Conservation (phyloP, 805 yeast species). For the Schizosaccharomyces octosporus region DNA sequence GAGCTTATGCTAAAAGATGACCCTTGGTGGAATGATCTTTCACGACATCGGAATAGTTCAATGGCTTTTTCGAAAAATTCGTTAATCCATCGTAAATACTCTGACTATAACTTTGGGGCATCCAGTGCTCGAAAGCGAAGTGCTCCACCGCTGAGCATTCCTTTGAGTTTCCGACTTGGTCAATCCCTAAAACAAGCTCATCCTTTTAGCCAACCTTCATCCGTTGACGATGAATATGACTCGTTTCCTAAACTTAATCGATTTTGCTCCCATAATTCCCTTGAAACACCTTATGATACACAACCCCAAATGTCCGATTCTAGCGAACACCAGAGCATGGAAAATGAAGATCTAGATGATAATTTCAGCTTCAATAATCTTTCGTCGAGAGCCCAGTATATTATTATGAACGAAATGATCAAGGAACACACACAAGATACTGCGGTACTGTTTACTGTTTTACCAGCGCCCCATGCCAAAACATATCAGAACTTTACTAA, state of each 20-base stretch:
- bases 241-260: background rate
- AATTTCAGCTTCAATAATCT: background rate
- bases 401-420: background rate
- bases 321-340: background rate
- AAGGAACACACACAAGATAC: background rate
- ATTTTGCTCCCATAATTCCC: background rate
- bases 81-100: background rate
- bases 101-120: background rate
- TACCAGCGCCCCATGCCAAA: constrained; percentile 7
- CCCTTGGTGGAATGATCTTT: background rate
- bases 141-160: background rate
- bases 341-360: background rate
- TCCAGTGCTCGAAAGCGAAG: background rate
- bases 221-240: background rate
- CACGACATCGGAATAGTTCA: background rate
- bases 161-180: background rate
- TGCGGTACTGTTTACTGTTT: background rate
- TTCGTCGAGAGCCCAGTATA: background rate
- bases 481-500: background rate
- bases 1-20: background rate
- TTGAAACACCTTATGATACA: background rate
- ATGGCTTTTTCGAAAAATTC: background rate
- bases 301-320: background rate
- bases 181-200: background rate
- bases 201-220: background rate